Conservation (phyloP, 176 grass and related monocot genomes). For the Dactylis glomerata region DNA sequence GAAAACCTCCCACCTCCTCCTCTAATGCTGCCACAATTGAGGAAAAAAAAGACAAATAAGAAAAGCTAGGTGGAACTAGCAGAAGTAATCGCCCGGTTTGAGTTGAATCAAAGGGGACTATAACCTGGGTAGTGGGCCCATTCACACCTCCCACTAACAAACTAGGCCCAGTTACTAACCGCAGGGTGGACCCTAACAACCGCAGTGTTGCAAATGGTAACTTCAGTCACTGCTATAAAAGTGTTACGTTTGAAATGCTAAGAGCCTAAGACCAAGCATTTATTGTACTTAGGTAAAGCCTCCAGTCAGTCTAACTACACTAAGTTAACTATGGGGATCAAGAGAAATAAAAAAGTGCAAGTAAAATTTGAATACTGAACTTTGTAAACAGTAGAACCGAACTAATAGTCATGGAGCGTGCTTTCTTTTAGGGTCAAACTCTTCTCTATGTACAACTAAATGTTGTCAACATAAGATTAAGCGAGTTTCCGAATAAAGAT, state of each 20-base stretch:
- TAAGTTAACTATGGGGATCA: neutral
- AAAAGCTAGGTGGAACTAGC: neutral
- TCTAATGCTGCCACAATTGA: constrained; percentile 30
- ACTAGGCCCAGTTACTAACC: neutral
- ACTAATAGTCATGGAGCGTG: neutral
- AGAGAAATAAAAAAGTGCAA: neutral
- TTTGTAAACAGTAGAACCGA: neutral
- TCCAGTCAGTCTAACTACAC: neutral
- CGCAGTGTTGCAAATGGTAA: neutral
- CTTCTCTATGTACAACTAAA: neutral
- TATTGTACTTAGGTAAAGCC: neutral
- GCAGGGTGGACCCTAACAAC: too few relatives aligned
- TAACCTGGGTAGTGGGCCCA: neutral
- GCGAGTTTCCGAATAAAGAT: neutral
- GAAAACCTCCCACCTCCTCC: constrained; percentile 25
- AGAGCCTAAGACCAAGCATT: neutral
- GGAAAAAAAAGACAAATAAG: constrained; percentile 12
- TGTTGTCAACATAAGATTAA: neutral
- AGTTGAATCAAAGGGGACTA: neutral
- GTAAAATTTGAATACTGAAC: neutral
- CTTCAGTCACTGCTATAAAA: neutral
- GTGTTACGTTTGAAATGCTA: neutral
- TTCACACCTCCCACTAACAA: neutral
- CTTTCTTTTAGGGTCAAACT: neutral
- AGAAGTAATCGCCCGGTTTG: neutral